Conservation (phyloP, 805 yeast species). For the Yamadazyma philogaea region DNA sequence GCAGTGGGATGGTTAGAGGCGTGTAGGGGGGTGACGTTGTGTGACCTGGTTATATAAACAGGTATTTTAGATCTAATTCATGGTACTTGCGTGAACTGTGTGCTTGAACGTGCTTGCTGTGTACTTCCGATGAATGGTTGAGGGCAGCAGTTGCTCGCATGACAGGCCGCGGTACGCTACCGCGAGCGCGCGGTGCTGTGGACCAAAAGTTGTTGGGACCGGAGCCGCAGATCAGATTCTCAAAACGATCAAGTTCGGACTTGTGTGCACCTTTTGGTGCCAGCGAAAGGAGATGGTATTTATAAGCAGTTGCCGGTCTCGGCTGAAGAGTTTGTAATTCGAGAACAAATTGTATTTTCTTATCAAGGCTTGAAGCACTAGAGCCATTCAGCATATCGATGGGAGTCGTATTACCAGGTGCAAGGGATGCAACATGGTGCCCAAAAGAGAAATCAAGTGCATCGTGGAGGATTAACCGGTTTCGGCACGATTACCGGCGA, state of each 20-base stretch:
- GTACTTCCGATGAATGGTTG: not conserved
- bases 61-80: not conserved
- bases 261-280: conserved; percentile 8
- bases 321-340: too few species aligned
- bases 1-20: not conserved
- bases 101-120: not conserved
- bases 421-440: too few species aligned
- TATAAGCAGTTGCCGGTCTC: too few species aligned
- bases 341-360: too few species aligned
- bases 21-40: not conserved
- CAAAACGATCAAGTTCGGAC: conserved; percentile 5
- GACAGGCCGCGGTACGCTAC: not conserved
- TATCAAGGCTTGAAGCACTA: too few species aligned
- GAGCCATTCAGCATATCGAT: too few species aligned
- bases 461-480: too few species aligned
- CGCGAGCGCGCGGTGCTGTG: not conserved
- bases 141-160: not conserved
- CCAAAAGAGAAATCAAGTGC: too few species aligned
- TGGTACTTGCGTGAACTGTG: not conserved
- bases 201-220: not conserved
- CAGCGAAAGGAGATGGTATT: too few species aligned
- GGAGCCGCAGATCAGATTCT: conserved; percentile 3
- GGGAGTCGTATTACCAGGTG: too few species aligned
- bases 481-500: too few species aligned
- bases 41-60: too few species aligned